These are phyloP conservation scores for Heliocybe sulcata DNA, from an alignment of 1,284 basidiomycete genomes.

Conservation along the genomic window DNA sequence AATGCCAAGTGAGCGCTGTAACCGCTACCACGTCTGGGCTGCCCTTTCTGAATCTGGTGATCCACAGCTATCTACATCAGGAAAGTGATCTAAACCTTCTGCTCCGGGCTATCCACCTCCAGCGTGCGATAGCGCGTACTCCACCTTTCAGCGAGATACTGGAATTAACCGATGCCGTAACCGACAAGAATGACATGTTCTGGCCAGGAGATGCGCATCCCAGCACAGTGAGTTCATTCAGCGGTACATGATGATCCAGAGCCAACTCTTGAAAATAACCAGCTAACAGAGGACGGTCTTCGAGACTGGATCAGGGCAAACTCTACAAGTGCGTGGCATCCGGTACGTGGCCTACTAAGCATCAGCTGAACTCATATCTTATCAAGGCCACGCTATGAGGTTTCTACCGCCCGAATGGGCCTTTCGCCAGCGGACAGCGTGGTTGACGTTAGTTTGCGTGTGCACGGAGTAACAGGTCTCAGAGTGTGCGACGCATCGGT, in stretches of 20 bases:
- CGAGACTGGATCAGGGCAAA: slow-evolving; percentile 26
- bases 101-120: slow-evolving; percentile 20
- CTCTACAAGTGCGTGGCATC: slow-evolving; percentile 32
- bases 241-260: neutral
- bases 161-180: slow-evolving; percentile 18
- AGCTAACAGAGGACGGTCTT: slow-evolving; percentile 29
- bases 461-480: slow-evolving; percentile 32
- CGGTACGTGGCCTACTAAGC: slow-evolving; percentile 20
- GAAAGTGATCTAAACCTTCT: slow-evolving; percentile 17
- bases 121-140: slow-evolving; percentile 17
- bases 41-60: neutral
- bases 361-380: neutral
- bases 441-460: slow-evolving; percentile 33
- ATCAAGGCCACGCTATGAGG: slow-evolving; percentile 6
- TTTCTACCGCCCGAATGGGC: slow-evolving; percentile 24
- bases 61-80: slow-evolving; percentile 13
- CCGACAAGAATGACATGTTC: slow-evolving; percentile 22
- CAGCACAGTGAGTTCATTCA: slow-evolving; percentile 13
- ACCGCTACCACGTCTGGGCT: slow-evolving; percentile 1
- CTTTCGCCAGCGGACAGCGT: slow-evolving; percentile 23
- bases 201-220: slow-evolving; percentile 21
- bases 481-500: slow-evolving; percentile 41
- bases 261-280: slow-evolving; percentile 5
- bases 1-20: slow-evolving; percentile 26
- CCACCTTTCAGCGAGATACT: slow-evolving; percentile 19